Evolutionary conservation across 2,329 filamentous ascomycete genomes (phyloP), one percentile per base, ranked within the genome.

Genomic region (Fusarium sp.): DNA sequence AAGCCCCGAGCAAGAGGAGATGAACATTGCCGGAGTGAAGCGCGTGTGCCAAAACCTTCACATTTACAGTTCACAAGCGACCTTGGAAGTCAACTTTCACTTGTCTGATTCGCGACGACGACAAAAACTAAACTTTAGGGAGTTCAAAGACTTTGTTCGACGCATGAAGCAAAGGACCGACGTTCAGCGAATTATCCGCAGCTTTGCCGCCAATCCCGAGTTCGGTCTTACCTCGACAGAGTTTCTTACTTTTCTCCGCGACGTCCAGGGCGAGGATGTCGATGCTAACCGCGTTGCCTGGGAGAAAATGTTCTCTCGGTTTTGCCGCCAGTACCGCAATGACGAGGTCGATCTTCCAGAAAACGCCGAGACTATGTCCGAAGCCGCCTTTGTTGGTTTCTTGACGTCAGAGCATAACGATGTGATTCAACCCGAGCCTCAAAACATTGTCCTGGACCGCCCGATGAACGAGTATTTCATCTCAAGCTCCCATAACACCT

Each of bases 401-500:
- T 84, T 97, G 17, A 89, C 91, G 18, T 97, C 94, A 1, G 88
- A 89, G 47, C 87, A 90, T 75, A 97, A 97, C 77, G 86, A 89
- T 4, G 86, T 93, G 5, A 87, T 94, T 45, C 83, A 87, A 33
- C 87, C 88, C 45, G 86, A 88, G 68, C 87, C 89, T n/a, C 82
- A 88, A 17, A 83, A 89, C 33, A 89, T 90, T 61, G 85, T 85
- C 10, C 89, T 98, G 60, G 91, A 97, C 78, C 90, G 93, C 29
- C 96, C 96, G 0, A 85, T 98, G 80, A 97, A 97, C 79, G 95
- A 98, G 79, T 99, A 99, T 82, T 98, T 94, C 84, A 96, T 99
- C 74, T 98, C 95, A 3, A 98, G 95, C 84, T 98, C 96, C 3
- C 96, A 99, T 86, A 99, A 99, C 82, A 99, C 96, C 1, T 99